These are phyloP conservation scores for Zygotorulaspora danielsina DNA, from an alignment of 805 yeast species.

Conservation along the genomic window DNA sequence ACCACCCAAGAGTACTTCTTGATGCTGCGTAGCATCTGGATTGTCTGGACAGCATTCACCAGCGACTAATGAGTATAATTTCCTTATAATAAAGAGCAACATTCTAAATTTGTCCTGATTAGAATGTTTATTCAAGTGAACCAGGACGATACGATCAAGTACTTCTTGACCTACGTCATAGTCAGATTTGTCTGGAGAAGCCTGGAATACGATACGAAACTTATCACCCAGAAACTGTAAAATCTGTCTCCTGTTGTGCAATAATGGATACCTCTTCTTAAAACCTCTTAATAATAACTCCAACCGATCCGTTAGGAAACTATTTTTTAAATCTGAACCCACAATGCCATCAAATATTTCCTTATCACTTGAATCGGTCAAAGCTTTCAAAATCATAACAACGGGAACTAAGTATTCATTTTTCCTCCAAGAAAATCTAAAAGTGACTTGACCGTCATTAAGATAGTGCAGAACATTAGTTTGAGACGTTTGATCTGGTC, in stretches of 20 bases:
- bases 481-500: slow-evolving; percentile 97
- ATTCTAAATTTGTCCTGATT: slow-evolving; percentile 78
- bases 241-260: slow-evolving; percentile 81
- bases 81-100: slow-evolving; percentile 91
- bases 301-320: slow-evolving; percentile 96
- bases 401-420: slow-evolving; percentile 94
- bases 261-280: slow-evolving; percentile 61
- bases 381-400: slow-evolving; percentile 85
- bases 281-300: slow-evolving; percentile 86
- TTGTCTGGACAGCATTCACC: slow-evolving; percentile 96
- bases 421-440: slow-evolving; percentile 95
- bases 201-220: slow-evolving; percentile 88
- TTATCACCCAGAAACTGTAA: slow-evolving; percentile 92
- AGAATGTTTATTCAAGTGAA: slow-evolving; percentile 59
- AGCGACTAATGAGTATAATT: slow-evolving; percentile 88
- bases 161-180: slow-evolving; percentile 87
- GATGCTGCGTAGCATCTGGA: slow-evolving; percentile 99
- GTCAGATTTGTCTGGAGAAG: slow-evolving; percentile 83
- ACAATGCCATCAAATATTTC: slow-evolving; percentile 95
- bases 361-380: slow-evolving; percentile 85
- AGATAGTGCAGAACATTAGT: slow-evolving; percentile 95
- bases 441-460: slow-evolving; percentile 92
- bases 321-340: slow-evolving; percentile 79
- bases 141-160: slow-evolving; percentile 76
- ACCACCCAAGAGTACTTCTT: slow-evolving; percentile 92